Conservation (phyloP, 164 flowering plant species). For the Vitis rotundifolia region DNA sequence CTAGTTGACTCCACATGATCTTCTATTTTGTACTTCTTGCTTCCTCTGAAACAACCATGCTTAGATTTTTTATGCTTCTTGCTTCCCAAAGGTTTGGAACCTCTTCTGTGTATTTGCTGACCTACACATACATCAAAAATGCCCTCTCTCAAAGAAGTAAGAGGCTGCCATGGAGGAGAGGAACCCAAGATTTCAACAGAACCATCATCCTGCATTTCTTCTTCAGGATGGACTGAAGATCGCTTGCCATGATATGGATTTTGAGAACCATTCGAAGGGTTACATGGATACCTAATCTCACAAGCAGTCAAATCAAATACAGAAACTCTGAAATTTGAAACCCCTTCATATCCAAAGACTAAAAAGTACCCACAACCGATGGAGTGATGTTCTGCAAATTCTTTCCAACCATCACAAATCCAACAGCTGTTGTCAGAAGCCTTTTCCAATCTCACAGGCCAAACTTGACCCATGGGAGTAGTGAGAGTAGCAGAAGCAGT, state of each 20-base stretch:
- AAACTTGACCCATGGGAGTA: conserved; percentile 32
- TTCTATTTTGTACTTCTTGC: no score
- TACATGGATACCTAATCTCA: conserved; percentile 29
- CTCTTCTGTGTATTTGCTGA: conserved; percentile 10
- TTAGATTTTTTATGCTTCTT: no score
- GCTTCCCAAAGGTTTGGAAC: conserved; percentile 7
- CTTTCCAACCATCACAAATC: conserved; percentile 40
- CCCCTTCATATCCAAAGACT: conserved; percentile 40
- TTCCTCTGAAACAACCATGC: no score
- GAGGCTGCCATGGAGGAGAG: conserved; percentile 3
- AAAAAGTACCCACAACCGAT: conserved; percentile 34
- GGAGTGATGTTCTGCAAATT: conserved; percentile 29
- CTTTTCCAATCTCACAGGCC: conserved; percentile 28
- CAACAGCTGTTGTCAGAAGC: conserved; percentile 24
- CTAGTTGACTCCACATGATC: no score
- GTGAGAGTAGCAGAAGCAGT: conserved; percentile 23
- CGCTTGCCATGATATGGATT: conserved; percentile 5
- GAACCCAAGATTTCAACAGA: conserved; percentile 10
- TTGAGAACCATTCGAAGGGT: conserved; percentile 1
- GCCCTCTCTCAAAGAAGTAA: conserved; percentile 5
- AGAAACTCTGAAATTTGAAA: conserved; percentile 27
- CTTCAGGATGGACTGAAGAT: conserved; percentile 1
- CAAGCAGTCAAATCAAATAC: conserved; percentile 31
- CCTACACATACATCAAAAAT: conserved; percentile 8
- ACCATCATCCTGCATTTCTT: conserved; percentile 38